Conservation (phyloP, 352 stramenopile genomes). For the Pythium aquatile region DNA sequence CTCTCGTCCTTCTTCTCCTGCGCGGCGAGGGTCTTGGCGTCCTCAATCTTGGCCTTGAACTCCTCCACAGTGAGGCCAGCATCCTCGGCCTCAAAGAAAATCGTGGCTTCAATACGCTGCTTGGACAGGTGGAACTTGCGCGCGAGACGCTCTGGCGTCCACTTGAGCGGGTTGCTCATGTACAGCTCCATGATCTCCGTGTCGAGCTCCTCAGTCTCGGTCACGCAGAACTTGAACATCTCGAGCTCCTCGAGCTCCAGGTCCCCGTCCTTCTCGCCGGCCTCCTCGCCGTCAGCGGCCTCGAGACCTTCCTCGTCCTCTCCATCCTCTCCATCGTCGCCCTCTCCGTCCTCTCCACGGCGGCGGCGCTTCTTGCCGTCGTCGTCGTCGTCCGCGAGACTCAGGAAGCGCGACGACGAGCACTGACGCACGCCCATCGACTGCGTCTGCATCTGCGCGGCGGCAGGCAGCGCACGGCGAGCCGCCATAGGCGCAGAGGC, state of each 20-base stretch:
- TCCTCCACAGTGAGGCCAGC: conserved; percentile 54
- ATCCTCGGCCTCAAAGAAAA: conserved; percentile 74
- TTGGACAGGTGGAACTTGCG: conserved; percentile 73
- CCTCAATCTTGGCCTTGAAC: conserved; percentile 57
- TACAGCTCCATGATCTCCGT: conserved; percentile 75
- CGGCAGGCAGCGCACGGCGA: conserved; percentile 4
- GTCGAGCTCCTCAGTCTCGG: conserved; percentile 71
- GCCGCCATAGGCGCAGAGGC: conserved; percentile 6
- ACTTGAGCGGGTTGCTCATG: conserved; percentile 86
- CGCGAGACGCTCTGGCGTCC: conserved; percentile 83
- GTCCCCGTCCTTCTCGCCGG: conserved; percentile 58
- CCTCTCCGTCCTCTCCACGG: conserved; percentile 15
- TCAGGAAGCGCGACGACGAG: conserved; percentile 76
- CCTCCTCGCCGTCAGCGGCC: conserved; percentile 23
- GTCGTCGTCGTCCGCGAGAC: conserved; percentile 57
- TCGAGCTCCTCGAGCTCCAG: conserved; percentile 69
- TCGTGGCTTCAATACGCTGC: conserved; percentile 76
- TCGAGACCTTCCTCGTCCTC: conserved; percentile 28
- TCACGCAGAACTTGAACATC: conserved; percentile 69
- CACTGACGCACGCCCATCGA: conserved; percentile 27
- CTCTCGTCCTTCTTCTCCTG: conserved; percentile 37
- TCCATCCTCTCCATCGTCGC: conserved; percentile 15
- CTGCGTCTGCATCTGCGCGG: conserved; percentile 4
- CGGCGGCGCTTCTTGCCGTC: conserved; percentile 28
- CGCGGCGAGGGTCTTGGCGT: conserved; percentile 49